Evolutionary conservation across 2,329 filamentous ascomycete genomes (phyloP).

Genomic region (Sclerotiophoma versabilis): DNA sequence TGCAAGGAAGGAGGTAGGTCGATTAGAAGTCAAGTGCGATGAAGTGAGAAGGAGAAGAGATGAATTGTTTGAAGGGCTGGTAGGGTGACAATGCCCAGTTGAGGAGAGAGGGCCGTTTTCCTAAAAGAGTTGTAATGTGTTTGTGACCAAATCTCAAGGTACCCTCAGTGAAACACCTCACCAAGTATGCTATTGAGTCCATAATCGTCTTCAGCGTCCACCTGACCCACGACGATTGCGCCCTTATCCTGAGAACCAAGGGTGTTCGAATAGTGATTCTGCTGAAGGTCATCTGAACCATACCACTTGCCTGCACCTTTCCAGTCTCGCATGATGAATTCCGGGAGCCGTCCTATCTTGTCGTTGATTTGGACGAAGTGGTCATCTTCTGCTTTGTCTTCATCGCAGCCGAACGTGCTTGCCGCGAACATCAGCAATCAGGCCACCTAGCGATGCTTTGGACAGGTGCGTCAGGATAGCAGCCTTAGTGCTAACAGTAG

Average conservation of each 20-base stretch:
- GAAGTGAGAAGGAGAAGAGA: conserved; percentile 70
- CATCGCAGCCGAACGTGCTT: neutral
- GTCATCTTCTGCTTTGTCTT: conserved; percentile 32
- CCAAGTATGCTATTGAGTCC: neutral
- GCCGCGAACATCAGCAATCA: neutral
- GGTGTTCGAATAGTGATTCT: conserved; percentile 35
- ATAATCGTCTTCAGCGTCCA: neutral
- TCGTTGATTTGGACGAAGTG: conserved; percentile 37
- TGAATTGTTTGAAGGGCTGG: conserved; percentile 74
- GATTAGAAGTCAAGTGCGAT: conserved; percentile 69
- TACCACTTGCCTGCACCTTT: conserved; percentile 36
- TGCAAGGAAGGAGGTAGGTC: conserved; percentile 74
- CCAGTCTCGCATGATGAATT: conserved; percentile 35
- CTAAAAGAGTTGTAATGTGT: neutral
- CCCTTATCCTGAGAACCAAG: conserved; percentile 32
- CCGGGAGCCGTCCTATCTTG: conserved; percentile 33
- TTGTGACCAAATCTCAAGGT: neutral
- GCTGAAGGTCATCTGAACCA: conserved; percentile 31
- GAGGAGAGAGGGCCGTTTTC: neutral
- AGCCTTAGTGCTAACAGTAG: neutral
- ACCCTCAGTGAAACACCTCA: neutral
- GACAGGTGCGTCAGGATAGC: neutral
- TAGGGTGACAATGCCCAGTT: conserved; percentile 54
- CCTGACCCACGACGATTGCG: neutral
- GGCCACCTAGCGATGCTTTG: neutral